Percentiles rank a stretch among this genome's conserved stretches.
Conservation (phyloP, 2,329 filamentous ascomycete species). For the Gliomastix tumulicola region DNA sequence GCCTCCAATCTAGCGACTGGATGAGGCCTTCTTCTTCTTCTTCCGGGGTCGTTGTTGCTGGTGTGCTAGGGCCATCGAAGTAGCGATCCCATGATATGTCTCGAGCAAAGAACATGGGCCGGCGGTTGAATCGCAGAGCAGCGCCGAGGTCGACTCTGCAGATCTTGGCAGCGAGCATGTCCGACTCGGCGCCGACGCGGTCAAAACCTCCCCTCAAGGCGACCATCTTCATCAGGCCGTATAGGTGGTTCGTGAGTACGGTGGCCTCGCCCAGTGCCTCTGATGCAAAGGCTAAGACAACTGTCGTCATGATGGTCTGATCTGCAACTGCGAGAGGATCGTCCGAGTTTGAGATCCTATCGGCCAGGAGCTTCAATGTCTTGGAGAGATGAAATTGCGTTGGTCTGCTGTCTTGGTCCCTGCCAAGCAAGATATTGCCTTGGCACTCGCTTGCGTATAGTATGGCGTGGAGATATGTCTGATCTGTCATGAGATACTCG, state of each 20-base stretch:
- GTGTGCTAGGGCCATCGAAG: not conserved
- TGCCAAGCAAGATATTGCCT: not conserved
- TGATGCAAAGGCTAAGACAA: not conserved
- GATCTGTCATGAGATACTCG: not conserved
- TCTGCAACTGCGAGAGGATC: not conserved
- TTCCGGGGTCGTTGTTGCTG: not conserved
- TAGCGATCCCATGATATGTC: not conserved
- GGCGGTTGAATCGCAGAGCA: not conserved
- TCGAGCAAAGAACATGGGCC: not conserved
- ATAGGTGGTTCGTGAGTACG: not conserved
- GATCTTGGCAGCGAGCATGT: not conserved
- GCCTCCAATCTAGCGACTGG: not conserved
- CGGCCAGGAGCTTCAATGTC: not conserved
- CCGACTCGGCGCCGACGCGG: not conserved
- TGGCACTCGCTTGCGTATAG: not conserved
- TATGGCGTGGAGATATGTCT: not conserved
- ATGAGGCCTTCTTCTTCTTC: not conserved
- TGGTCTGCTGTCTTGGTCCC: not conserved
- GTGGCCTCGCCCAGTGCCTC: not conserved
- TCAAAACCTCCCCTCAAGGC: not conserved
- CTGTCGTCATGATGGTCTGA: not conserved
- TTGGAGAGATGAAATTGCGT: not conserved
- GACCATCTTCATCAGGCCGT: not conserved
- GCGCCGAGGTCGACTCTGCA: not conserved
- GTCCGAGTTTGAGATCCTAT: not conserved